Evolutionary conservation across 108 stramenopile species (phyloP), one percentile per base, ranked within the genome.

Genomic region (Nannochloropsis oceanica): DNA sequence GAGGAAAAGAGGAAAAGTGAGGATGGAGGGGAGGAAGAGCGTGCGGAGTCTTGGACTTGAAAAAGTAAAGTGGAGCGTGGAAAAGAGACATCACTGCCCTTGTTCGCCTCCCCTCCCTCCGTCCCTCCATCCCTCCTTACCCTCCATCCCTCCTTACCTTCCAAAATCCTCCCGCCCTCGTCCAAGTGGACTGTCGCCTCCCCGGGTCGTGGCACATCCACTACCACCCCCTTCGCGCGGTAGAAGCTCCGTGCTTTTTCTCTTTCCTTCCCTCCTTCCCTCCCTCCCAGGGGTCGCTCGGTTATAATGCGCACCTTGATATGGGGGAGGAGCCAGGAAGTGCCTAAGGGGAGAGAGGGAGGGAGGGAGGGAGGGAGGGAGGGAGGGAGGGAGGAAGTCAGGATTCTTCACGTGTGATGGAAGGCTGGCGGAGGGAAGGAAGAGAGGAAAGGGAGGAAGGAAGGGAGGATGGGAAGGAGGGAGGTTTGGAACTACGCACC

Each of bases 221-320:
- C 83, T 25, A 87, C 87, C 81, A n/a, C 85, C 59, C 87, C 87
- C 86, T 87, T 87, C 86, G n/a, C 79, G 42, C 86, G 87, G n/a
- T 88, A 88, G 10, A 27, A 43, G n/a, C n/a, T n/a, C n/a, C n/a
- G n/a, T n/a, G n/a, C n/a, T n/a, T n/a, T n/a, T n/a, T n/a, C n/a
- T n/a, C n/a, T n/a, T n/a, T n/a, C n/a, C n/a, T n/a, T n/a, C n/a
- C n/a, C n/a, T n/a, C n/a, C n/a, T n/a, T n/a, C n/a, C 82, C 81
- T 43, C 27, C 86, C 86, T 27, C 85, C 85, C 42, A 42, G 79
- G 86, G 86, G 85, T 34, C 85, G 42, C 87, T 86, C 87, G 87
- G 85, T 84, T 25, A 86, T 83, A 13, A 88, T 83, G 14, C 87
- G 87, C 42, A 86, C 87, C 25, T 86, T 84, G 8, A 88, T 88